phyloP scores from a whole-genome alignment of 345 rosid species.

The Salix arbutifolia region DNA sequence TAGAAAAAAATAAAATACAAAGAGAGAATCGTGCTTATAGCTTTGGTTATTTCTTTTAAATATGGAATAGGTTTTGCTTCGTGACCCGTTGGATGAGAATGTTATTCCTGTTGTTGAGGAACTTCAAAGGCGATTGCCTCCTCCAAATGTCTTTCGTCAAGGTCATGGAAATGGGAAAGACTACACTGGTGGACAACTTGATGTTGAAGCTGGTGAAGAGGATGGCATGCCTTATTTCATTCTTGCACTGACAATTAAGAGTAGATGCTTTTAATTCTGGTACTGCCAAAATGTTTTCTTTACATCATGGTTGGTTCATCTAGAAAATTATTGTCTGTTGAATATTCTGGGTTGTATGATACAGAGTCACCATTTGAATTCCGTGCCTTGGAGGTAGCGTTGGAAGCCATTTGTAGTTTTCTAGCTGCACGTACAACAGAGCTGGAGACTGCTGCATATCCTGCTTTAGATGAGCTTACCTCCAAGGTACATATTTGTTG shows the following conservation, averaged over 20 bases:
- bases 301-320: not conserved
- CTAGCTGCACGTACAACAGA: slow-evolving; percentile 88
- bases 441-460: slow-evolving; percentile 86
- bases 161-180: slow-evolving; percentile 53
- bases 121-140: slow-evolving; percentile 75
- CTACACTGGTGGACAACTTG: slow-evolving; percentile 39
- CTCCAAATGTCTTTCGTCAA: slow-evolving; percentile 26
- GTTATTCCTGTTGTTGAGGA: slow-evolving; percentile 88
- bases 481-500: slow-evolving; percentile 52
- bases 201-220: slow-evolving; percentile 74
- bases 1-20: not conserved
- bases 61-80: slow-evolving; percentile 62
- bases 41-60: not conserved
- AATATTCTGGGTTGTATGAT: slow-evolving; percentile 22
- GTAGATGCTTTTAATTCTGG: not conserved
- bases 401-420: slow-evolving; percentile 94
- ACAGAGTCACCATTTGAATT: slow-evolving; percentile 73
- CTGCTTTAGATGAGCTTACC: slow-evolving; percentile 94
- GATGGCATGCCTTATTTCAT: slow-evolving; percentile 56
- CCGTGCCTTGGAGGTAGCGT: slow-evolving; percentile 83
- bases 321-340: slow-evolving; percentile 1
- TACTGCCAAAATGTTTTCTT: not conserved
- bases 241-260: not conserved
- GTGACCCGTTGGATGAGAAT: slow-evolving; percentile 74
- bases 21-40: not conserved